These are phyloP conservation scores for Colletotrichum falcatum DNA, from an alignment of 2,329 filamentous ascomycete species.

Conservation along the genomic window DNA sequence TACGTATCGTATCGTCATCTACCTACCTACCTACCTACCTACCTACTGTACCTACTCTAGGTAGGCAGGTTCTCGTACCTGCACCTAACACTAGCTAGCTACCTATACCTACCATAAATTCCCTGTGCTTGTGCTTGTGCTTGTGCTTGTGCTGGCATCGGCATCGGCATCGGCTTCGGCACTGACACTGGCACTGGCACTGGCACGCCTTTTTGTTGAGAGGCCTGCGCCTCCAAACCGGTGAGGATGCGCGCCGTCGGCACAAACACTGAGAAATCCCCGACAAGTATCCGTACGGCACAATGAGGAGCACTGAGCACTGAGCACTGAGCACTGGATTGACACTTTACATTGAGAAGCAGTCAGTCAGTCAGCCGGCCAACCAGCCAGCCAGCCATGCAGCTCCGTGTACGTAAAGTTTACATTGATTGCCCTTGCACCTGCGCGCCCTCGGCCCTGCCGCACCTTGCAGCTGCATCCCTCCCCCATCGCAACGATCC, in stretches of 20 bases:
- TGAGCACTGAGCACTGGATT: constrained; percentile 17
- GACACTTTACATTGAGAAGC: constrained; percentile 23
- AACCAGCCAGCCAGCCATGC: constrained; percentile 12
- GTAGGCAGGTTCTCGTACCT: neutral
- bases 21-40: neutral
- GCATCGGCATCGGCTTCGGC: no score
- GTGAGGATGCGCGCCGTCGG: constrained; percentile 30
- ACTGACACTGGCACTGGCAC: neutral
- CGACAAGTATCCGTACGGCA: constrained; percentile 20
- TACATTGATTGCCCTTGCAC: neutral
- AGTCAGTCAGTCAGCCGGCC: neutral
- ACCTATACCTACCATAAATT: neutral
- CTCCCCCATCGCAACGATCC: constrained; percentile 20
- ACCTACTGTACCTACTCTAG: no score
- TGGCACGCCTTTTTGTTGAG: constrained; percentile 33
- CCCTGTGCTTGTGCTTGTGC: neutral
- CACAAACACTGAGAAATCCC: constrained; percentile 11
- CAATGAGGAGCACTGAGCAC: constrained; percentile 17
- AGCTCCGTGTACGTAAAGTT: constrained; percentile 10
- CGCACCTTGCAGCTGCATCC: constrained; percentile 35
- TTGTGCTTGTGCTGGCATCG: no score
- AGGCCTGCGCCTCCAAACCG: constrained; percentile 31
- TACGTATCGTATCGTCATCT: constrained; percentile 5
- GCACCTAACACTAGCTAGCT: constrained; percentile 5
- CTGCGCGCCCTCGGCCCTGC: constrained; percentile 32